Evolutionary conservation across 176 grass and related monocot species (phyloP).

Genomic region (Phyllostachys edulis): DNA sequence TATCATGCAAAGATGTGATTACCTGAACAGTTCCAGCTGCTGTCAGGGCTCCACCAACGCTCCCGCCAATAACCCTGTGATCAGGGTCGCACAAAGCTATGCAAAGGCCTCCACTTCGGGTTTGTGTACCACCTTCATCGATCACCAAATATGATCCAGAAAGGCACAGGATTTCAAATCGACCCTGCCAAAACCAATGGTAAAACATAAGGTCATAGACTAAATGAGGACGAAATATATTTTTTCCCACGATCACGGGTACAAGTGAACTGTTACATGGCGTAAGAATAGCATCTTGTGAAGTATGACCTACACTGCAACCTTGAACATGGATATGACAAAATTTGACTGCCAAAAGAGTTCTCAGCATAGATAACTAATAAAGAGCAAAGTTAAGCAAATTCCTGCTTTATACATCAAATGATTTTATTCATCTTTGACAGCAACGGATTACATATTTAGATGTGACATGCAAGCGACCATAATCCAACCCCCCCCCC

Average conservation of each 20-base stretch:
- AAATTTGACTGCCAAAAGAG: neutral
- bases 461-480: neutral
- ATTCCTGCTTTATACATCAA: neutral
- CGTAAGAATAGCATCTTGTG: neutral
- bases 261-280: neutral
- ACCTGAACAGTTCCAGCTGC: slow-evolving; percentile 95
- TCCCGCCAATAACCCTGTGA: slow-evolving; percentile 81
- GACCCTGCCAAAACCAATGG: slow-evolving; percentile 64
- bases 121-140: slow-evolving; percentile 61
- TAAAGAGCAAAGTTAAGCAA: neutral
- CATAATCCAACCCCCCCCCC: neutral
- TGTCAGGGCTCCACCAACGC: slow-evolving; percentile 65
- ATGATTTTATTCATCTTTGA: neutral
- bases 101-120: slow-evolving; percentile 66
- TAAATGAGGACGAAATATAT: neutral
- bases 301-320: neutral
- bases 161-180: slow-evolving; percentile 85
- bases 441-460: neutral
- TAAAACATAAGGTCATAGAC: neutral
- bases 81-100: slow-evolving; percentile 79
- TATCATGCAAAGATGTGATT: neutral
- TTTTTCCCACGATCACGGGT: neutral
- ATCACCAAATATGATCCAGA: slow-evolving; percentile 84
- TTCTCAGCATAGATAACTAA: neutral
- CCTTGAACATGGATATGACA: neutral